Base-by-base conservation (phyloP, 768 basidiomycete species). In the Cyathus striatus region DNA sequence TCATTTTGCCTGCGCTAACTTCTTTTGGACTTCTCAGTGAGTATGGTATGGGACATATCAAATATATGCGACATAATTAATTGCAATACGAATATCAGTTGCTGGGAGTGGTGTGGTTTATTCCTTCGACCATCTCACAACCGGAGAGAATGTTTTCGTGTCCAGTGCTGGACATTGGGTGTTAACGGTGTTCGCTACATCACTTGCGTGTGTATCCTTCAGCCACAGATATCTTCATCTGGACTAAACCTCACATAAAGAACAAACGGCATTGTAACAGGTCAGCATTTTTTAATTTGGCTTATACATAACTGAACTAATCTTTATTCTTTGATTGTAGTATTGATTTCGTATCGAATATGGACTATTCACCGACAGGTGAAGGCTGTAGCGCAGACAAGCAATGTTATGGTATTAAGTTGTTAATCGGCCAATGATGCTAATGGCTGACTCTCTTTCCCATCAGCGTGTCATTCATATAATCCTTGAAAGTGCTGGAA, bases 401-500 rank as follows among this genome's bases (percentile, higher is more conserved):
- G 27, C 9, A 30, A 30, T 30, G 27, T n/a, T 9, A 30, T 30
- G 27, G 27, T 30, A n/a, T 30, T 30, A 30, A 9, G 9, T n/a
- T 30, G 27, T 30, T 9, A 9, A 30, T 30, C 27, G n/a, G 9
- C n/a, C n/a, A 30, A 9, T 9, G n/a, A 30, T 30, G n/a, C 9
- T 9, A 30, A 30, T n/a, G 9, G n/a, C 9, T 30, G n/a, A n/a
- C 27, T n/a, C 9, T 9, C n/a, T 30, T n/a, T 30, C 9, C 27
- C 27, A n/a, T 30, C 38, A 38, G 14, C 21, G 14, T n/a, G 38
- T 38, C 5, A 21, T 38, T 13, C 38, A 38, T 13, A 38, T 38
- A 14, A 38, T 38, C 12, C 38, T 38, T 23, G 38, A 38, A 23
- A 38, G 38, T 12, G 38, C 38, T 38, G 38, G 38, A 17, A n/a